These are phyloP conservation scores for Diversispora epigaea DNA, from an alignment of 192 early-diverging fungal species.

Conservation along the genomic window DNA sequence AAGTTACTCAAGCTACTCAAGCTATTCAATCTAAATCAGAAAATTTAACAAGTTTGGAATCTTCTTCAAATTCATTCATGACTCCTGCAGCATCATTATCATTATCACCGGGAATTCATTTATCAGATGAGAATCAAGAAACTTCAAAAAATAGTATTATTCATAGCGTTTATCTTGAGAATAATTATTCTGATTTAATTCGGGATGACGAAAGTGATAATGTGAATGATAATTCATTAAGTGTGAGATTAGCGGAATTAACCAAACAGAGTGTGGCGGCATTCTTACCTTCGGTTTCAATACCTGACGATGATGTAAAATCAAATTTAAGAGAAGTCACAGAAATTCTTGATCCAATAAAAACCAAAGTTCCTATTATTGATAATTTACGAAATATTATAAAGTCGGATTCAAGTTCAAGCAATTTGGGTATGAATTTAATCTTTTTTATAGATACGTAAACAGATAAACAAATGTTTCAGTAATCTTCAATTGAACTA, in stretches of 20 bases:
- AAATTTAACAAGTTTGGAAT: slow-evolving; percentile 15
- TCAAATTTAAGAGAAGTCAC: neutral
- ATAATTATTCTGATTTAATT: no score
- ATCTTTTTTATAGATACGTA: neutral
- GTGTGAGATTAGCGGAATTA: slow-evolving; percentile 1
- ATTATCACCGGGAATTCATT: neutral
- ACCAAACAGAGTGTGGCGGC: slow-evolving; percentile 5
- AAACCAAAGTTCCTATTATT: neutral
- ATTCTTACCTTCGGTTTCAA: neutral
- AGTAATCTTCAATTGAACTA: no score
- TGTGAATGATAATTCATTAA: no score
- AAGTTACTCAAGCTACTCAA: neutral
- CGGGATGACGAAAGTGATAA: no score
- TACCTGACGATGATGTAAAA: no score
- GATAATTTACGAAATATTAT: no score
- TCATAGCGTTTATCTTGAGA: neutral
- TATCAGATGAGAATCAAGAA: slow-evolving; percentile 6
- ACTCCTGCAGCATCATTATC: slow-evolving; percentile 18
- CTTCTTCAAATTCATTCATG: neutral
- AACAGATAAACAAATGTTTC: neutral
- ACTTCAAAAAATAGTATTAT: neutral
- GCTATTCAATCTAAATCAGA: neutral
- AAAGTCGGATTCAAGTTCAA: no score
- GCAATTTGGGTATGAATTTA: neutral
- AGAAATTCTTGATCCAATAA: neutral